phyloP scores from a whole-genome alignment of 2,329 filamentous ascomycete species.

The Talaromyces pinophilus region DNA sequence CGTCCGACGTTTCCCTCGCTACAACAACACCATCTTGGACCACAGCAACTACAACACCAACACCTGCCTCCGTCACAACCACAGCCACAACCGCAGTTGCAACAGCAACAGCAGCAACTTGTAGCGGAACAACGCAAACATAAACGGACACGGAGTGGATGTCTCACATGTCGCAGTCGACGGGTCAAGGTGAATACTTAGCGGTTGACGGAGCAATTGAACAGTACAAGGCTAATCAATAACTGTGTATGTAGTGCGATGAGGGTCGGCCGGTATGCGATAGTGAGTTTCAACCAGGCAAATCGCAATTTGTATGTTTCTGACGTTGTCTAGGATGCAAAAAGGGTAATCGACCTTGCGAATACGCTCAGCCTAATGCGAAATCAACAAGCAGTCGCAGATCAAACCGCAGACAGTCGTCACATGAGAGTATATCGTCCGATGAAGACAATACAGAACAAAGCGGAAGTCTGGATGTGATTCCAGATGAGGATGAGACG shows the following conservation, averaged over 20 bases:
- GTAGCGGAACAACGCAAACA: slow-evolving; percentile 77
- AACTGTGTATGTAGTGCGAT: slow-evolving; percentile 70
- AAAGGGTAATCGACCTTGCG: slow-evolving; percentile 87
- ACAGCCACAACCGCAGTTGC: slow-evolving; percentile 44
- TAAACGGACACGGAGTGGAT: slow-evolving; percentile 87
- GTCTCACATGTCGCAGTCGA: slow-evolving; percentile 85
- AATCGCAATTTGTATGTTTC: background rate
- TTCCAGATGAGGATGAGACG: slow-evolving; percentile 48
- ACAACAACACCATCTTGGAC: slow-evolving; percentile 28
- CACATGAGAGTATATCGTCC: slow-evolving; percentile 53
- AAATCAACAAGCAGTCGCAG: slow-evolving; percentile 44
- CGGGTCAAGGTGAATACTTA: slow-evolving; percentile 67
- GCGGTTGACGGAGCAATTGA: background rate
- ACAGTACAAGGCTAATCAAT: slow-evolving; percentile 7
- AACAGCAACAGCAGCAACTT: slow-evolving; percentile 70
- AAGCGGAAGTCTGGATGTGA: slow-evolving; percentile 42
- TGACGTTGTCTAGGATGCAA: slow-evolving; percentile 65
- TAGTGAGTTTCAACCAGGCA: slow-evolving; percentile 47
- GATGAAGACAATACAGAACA: slow-evolving; percentile 49
- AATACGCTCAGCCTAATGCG: slow-evolving; percentile 71
- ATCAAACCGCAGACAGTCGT: slow-evolving; percentile 47
- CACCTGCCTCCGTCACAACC: slow-evolving; percentile 16
- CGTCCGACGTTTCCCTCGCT: slow-evolving; percentile 32
- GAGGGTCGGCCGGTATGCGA: slow-evolving; percentile 86
- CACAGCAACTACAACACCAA: slow-evolving; percentile 27